phyloP scores from a whole-genome alignment of 495 filamentous ascomycete species.

The Polyplosphaeria fusca region DNA sequence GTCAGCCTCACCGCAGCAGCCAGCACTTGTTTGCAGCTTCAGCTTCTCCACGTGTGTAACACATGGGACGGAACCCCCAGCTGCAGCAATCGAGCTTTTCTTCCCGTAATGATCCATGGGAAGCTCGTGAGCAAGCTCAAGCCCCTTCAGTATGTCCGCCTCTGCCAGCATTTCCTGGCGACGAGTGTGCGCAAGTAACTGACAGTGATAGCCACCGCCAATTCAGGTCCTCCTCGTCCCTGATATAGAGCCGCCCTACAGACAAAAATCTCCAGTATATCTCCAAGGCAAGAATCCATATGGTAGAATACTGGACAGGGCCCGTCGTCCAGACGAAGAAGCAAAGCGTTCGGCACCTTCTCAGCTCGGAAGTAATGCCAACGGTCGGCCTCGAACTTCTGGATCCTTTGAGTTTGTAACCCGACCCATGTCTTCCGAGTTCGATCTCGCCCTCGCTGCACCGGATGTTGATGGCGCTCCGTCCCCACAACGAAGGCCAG shows the following conservation, averaged over 20 bases:
- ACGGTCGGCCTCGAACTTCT: constrained; percentile 25
- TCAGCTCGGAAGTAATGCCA: constrained; percentile 21
- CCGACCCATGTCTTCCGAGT: constrained; percentile 10
- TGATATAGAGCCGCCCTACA: background rate
- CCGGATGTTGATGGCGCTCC: background rate
- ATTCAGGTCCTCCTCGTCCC: background rate
- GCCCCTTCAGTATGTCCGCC: background rate
- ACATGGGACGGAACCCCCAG: constrained; percentile 18
- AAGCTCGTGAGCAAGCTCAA: constrained; percentile 1
- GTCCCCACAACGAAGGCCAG: background rate
- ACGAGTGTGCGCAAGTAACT: background rate
- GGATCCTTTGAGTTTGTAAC: constrained; percentile 17
- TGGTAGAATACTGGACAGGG: constrained; percentile 23
- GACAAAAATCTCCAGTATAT: constrained; percentile 27
- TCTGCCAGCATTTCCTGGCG: background rate
- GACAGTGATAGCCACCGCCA: background rate
- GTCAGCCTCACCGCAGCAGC: background rate
- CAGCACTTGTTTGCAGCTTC: background rate
- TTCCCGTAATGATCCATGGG: constrained; percentile 4
- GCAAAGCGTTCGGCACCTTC: constrained; percentile 10
- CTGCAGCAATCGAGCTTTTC: background rate
- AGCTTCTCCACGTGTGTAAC: too few relatives aligned
- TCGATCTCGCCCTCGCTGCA: background rate
- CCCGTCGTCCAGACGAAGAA: constrained; percentile 1
- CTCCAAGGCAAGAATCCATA: constrained; percentile 30